Percentiles rank a stretch among this genome's conserved stretches.
Conservation (phyloP, 2,329 filamentous ascomycete species). For the Fusarium sarcochroum region DNA sequence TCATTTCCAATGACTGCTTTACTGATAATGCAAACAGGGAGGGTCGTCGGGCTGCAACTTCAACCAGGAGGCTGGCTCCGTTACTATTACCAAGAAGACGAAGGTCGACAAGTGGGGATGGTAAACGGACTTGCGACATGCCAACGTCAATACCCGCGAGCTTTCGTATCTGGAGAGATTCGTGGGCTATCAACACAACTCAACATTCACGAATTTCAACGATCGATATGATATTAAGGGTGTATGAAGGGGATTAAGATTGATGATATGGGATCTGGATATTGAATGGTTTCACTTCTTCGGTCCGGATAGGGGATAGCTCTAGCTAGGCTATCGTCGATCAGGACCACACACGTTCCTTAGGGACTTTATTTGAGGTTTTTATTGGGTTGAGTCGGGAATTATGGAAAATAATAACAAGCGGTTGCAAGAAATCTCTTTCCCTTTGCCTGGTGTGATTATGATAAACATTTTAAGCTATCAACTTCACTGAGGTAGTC, state of each 20-base stretch:
- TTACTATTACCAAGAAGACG: neutral
- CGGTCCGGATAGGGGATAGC: neutral
- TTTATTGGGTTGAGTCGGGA: too few relatives aligned
- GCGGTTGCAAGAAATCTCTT: too few relatives aligned
- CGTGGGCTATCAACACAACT: neutral
- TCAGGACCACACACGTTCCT: neutral
- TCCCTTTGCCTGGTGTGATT: too few relatives aligned
- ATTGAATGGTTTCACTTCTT: conserved; percentile 7
- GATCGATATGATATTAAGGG: neutral
- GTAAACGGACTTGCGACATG: neutral
- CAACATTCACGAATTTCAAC: neutral
- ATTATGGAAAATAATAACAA: too few relatives aligned
- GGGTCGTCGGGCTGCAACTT: too few relatives aligned
- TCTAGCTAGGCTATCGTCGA: conserved; percentile 3
- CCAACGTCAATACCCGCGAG: neutral
- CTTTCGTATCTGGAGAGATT: neutral
- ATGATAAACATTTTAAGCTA: too few relatives aligned
- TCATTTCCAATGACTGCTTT: neutral
- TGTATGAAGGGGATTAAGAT: conserved; percentile 1
- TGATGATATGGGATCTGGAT: neutral
- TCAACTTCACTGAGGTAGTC: too few relatives aligned
- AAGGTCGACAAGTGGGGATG: neutral
- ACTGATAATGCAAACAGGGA: neutral
- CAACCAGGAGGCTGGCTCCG: neutral
- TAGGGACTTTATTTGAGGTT: too few relatives aligned